Base-by-base conservation (phyloP, 768 basidiomycete genomes). In the Tricholoma furcatifolium region DNA sequence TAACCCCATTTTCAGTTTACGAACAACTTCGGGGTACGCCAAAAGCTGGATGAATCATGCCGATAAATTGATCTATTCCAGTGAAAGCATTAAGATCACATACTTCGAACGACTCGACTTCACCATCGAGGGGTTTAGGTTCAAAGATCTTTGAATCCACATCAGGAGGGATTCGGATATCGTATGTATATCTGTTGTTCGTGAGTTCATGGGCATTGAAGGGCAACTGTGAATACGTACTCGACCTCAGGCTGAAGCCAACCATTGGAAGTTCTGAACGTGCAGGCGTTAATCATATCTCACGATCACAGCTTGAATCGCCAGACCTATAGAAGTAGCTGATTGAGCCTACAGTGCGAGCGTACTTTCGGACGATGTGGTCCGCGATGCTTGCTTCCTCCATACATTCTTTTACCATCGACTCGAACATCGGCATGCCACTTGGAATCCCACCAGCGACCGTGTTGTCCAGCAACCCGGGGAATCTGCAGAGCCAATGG, bases 51-150 rank as follows among this genome's bases (percentile, higher is more conserved):
- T 31, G 14, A 20, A n/a, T 23, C 5, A 47, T 41, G 5, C n/a
- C 23, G 34, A 39, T 44, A 45, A 51, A 40, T 34, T 39, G 18
- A 21, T 14, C 21, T 2, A 18, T 6, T 6, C 17, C 14, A 15
- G 20, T 36, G 15, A 18, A n/a, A 24, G 32, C 17, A 15, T 14
- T 2, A 18, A 27, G 9, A 15, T 18, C 10, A 34, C 58, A 42
- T 50, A 93, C 94, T 73, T 93, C 83, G 60, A 99, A 99, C 1
- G 81, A 86, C 65, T 97, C 94, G 2, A 97, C 97, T 65, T 99
- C 97, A 21, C 92, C 94, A 59, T 99, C 97, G 18, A 82, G 74
- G 0, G 94, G 92, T 47, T 76, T 76, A 6, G 91, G 92, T 43
- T 74, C 73, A 57, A 88, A 82, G 15, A 75, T 68, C 12, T 73